Base-by-base conservation (phyloP, 192 early-diverging fungal species). In the Coemansia sp. region DNA sequence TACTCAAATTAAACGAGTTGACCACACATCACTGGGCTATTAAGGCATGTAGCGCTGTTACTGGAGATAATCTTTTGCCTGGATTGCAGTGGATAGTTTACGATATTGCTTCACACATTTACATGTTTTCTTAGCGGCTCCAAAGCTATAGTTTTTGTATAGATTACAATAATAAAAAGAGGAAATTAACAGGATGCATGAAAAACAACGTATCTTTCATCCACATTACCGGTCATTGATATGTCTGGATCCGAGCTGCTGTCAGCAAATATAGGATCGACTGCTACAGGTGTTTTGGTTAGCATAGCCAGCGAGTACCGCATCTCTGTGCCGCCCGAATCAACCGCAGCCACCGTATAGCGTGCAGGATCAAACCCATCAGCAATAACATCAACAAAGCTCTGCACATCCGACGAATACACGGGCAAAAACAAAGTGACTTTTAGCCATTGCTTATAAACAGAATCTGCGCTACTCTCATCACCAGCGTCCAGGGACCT, bases 61-160 rank as follows among this genome's bases (percentile, higher is more conserved):
- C 65, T 16, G 79, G 69, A 31, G 59, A 65, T 7, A 89, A 94
- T 57, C 65, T 99, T 38, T 79, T 96, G 20, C 79, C 84, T 14
- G 97, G 95, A 9, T 86, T 97, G 83, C 87, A 95, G 68, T 99
- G 97, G 97, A 77, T 96, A 6, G 88, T 96, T 3, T 70, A 68
- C 16, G 97, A 99, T 64, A 90, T 99, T 50, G 91, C 86, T 18
- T 79, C 87, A 5, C 81, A 94, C 41, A 93, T 98, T 48, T 98
- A 86, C 62, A 72, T 89, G 68, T 77, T 89, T 45, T 80, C 87
- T 41, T 87, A 71, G 68, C 20, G 15, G 31, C n/a, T 49, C 8
- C 13, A 40, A 43, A 16, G 40, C 30, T 31, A 31, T 31, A 5
- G 3, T 31, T 14, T 14, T 12, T 33, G n/a, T 35, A 19, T 20